Evolutionary conservation across 306 rosid species (phyloP).

Genomic region (Rosa lucieae): DNA sequence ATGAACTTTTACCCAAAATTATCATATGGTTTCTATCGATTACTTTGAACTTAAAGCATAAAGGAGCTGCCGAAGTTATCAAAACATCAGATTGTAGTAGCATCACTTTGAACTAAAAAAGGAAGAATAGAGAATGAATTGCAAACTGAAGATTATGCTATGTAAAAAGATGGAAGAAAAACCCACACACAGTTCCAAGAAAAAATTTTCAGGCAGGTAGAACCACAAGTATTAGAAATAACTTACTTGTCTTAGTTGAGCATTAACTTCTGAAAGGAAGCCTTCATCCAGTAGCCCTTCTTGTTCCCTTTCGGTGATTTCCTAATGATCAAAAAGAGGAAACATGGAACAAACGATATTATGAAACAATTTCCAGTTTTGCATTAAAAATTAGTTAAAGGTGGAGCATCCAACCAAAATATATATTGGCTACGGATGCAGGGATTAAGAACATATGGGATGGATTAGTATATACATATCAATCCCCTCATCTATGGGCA

Average conservation of each 20-base stretch:
- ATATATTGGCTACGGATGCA: not conserved
- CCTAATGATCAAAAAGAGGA: constrained; percentile 46
- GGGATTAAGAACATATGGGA: not conserved
- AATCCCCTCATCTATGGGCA: not conserved
- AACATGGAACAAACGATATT: constrained; percentile 8
- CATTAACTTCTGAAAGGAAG: constrained; percentile 88
- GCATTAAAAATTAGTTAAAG: not conserved
- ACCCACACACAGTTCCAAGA: constrained; percentile 14
- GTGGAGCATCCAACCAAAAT: not conserved
- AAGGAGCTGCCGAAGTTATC: not conserved
- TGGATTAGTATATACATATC: not conserved
- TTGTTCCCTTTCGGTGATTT: constrained; percentile 67
- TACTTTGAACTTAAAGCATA: not conserved
- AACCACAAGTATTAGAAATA: constrained; percentile 11
- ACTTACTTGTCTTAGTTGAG: constrained; percentile 89
- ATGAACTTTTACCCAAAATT: not conserved
- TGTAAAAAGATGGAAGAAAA: not conserved
- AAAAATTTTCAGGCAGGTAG: constrained; percentile 16
- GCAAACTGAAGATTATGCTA: not conserved
- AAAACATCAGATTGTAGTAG: not conserved
- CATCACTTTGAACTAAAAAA: not conserved
- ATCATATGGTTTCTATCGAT: not conserved
- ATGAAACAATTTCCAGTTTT: not conserved
- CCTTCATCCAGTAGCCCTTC: constrained; percentile 93
- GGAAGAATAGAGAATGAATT: not conserved